phyloP scores from a whole-genome alignment of 2,329 filamentous ascomycete genomes.

The Exophiala sp. region DNA sequence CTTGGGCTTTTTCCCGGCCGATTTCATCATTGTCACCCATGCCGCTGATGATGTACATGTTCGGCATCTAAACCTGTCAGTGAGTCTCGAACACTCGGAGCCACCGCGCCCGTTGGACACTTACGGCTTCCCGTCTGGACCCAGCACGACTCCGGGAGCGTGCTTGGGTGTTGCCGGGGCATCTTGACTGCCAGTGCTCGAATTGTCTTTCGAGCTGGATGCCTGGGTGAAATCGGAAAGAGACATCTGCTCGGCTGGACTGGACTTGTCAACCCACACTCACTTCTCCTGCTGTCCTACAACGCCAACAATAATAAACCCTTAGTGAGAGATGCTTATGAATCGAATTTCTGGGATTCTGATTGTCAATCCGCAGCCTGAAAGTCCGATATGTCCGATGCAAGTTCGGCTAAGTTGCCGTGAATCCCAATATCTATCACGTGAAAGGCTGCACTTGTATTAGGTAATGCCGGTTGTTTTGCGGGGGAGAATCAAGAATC shows the following conservation, averaged over 20 bases:
- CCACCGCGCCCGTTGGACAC: conserved; percentile 19
- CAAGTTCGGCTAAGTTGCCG: neutral
- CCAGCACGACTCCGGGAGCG: conserved; percentile 46
- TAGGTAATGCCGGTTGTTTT: too few relatives aligned
- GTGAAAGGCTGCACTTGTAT: too few relatives aligned
- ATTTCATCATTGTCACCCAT: conserved; percentile 43
- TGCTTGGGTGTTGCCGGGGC: conserved; percentile 29
- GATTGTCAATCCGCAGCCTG: neutral
- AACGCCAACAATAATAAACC: neutral
- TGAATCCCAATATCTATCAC: too few relatives aligned
- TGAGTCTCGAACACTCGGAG: neutral
- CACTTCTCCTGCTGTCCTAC: neutral
- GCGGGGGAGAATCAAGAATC: too few relatives aligned
- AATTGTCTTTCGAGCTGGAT: conserved; percentile 12
- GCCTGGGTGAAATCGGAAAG: conserved; percentile 12
- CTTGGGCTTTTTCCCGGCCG: conserved; percentile 28
- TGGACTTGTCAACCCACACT: neutral
- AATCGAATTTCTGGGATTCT: neutral
- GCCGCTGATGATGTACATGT: conserved; percentile 45
- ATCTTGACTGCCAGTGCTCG: conserved; percentile 10
- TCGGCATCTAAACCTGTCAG: conserved; percentile 38
- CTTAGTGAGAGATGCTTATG: neutral
- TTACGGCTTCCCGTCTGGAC: conserved; percentile 48
- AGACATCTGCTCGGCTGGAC: conserved; percentile 13
- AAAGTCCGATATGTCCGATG: conserved; percentile 1